These are phyloP conservation scores for Macrolepiota dolichaula DNA, from an alignment of 768 basidiomycete genomes.

Conservation along the genomic window DNA sequence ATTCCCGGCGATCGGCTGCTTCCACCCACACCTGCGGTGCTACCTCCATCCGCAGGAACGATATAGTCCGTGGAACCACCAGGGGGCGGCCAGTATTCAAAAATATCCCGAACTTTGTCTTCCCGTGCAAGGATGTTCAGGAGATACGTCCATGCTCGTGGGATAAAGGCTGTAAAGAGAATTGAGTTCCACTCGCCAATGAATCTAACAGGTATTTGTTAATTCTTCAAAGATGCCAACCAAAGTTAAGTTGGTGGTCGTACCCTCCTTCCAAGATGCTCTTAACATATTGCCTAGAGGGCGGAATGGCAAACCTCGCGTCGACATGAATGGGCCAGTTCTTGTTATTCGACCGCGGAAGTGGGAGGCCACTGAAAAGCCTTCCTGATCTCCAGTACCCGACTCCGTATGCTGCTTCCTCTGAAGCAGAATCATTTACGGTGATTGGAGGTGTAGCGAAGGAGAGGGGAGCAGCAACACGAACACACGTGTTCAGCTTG, in stretches of 20 bases:
- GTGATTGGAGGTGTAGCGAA: not conserved
- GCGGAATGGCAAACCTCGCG: conserved; percentile 42
- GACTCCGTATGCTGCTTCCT: not conserved
- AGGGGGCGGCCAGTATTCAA: conserved; percentile 36
- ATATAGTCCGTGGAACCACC: not conserved
- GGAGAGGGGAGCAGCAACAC: conserved; percentile 6
- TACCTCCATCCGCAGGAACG: conserved; percentile 10
- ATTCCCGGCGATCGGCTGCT: conserved; percentile 30
- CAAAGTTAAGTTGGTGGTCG: conserved; percentile 9
- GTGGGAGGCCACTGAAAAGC: conserved; percentile 46
- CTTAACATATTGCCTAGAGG: conserved; percentile 40
- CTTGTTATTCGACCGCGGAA: conserved; percentile 30
- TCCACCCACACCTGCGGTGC: conserved; percentile 28
- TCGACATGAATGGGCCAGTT: conserved; percentile 44
- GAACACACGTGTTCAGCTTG: not conserved
- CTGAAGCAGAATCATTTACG: not conserved
- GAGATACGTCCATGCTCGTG: conserved; percentile 37
- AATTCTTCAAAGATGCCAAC: not conserved
- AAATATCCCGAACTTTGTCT: conserved; percentile 26
- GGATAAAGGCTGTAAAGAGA: conserved; percentile 43
- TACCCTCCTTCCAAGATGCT: conserved; percentile 37
- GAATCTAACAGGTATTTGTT: conserved; percentile 25
- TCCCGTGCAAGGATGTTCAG: conserved; percentile 26
- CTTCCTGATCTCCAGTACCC: conserved; percentile 25
- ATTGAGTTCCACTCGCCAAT: conserved; percentile 46